phyloP scores from a whole-genome alignment of 768 basidiomycete genomes.

The Panaeolus papilionaceus region DNA sequence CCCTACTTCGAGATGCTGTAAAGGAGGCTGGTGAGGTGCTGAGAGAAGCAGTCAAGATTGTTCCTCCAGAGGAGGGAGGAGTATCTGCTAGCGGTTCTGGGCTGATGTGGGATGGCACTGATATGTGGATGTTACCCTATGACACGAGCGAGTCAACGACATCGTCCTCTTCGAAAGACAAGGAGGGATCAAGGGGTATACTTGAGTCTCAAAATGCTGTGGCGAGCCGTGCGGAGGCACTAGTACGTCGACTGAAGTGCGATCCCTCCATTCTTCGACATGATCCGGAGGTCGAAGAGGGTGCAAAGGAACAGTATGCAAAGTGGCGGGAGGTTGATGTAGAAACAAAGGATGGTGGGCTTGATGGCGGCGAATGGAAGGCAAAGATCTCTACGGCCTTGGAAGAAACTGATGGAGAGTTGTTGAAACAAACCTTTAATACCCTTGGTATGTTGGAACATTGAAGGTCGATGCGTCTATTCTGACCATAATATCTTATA shows the following conservation, averaged over 20 bases:
- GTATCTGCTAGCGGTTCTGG: constrained; percentile 36
- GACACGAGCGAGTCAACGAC: constrained; percentile 33
- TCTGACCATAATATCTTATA: constrained; percentile 34
- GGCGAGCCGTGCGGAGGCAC: constrained; percentile 76
- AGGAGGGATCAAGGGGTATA: constrained; percentile 39
- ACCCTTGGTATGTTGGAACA: constrained; percentile 55
- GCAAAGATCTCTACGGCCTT: constrained; percentile 53
- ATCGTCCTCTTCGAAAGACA: constrained; percentile 23
- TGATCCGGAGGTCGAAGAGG: constrained; percentile 74
- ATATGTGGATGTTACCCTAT: constrained; percentile 81
- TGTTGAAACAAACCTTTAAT: constrained; percentile 58
- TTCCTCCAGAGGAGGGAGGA: constrained; percentile 72
- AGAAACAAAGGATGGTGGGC: constrained; percentile 59
- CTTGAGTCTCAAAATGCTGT: constrained; percentile 58
- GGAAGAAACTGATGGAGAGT: constrained; percentile 57
- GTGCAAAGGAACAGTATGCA: constrained; percentile 57
- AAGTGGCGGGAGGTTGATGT: constrained; percentile 63
- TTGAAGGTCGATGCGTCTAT: constrained; percentile 18
- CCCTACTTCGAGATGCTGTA: constrained; percentile 67
- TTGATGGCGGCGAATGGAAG: constrained; percentile 64
- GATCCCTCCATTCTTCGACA: constrained; percentile 78
- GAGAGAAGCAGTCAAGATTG: constrained; percentile 89
- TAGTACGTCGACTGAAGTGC: constrained; percentile 74
- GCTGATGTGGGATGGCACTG: constrained; percentile 83
- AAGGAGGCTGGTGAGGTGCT: constrained; percentile 84